Percentiles rank a stretch among this genome's conserved stretches.
These are phyloP conservation scores for Thuja plicata DNA, from an alignment of 83 land plant genomes.

Conservation along the genomic window DNA sequence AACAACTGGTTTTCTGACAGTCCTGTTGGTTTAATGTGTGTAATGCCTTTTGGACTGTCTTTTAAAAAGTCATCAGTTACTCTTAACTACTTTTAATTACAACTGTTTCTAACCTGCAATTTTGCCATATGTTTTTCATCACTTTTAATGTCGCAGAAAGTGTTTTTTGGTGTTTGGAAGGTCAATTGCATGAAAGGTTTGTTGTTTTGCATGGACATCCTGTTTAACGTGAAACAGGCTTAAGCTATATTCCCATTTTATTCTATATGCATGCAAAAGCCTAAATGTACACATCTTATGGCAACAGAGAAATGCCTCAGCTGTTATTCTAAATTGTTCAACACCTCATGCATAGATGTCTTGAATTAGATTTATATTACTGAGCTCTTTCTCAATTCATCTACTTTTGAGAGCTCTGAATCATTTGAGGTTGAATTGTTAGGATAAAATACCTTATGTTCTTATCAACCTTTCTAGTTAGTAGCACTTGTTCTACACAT, in stretches of 20 bases:
- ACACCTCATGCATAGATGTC: background rate
- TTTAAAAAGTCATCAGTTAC: background rate
- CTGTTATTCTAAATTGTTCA: background rate
- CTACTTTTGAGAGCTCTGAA: background rate
- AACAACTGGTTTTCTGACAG: background rate
- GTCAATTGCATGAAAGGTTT: background rate
- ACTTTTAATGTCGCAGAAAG: background rate
- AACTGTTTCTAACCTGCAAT: background rate
- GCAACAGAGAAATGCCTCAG: background rate
- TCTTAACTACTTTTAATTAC: background rate
- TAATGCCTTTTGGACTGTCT: background rate
- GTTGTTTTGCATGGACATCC: background rate
- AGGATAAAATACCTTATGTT: background rate
- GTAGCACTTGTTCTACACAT: background rate
- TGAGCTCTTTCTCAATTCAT: background rate
- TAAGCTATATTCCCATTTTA: background rate
- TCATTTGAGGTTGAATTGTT: background rate
- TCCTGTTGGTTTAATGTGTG: background rate
- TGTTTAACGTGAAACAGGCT: background rate
- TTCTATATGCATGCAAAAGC: background rate
- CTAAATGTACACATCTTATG: background rate
- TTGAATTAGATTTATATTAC: background rate
- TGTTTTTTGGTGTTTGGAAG: background rate
- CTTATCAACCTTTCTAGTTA: background rate
- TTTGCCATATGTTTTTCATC: background rate